Percentiles rank a stretch among this genome's conserved stretches.
phyloP scores from a whole-genome alignment of 805 yeast genomes.

The Wickerhamomyces hampshirensis region DNA sequence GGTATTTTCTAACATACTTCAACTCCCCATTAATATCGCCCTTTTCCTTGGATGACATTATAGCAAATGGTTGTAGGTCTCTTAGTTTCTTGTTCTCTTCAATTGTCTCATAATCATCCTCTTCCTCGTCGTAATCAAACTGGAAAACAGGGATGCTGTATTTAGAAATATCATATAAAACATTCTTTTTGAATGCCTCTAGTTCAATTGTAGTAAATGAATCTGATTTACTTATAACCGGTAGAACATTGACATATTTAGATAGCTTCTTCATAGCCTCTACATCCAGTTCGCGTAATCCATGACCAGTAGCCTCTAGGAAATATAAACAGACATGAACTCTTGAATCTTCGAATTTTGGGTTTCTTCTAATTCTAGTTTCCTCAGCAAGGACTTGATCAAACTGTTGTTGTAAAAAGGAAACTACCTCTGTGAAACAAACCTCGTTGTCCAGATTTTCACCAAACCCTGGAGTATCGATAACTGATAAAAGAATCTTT shows the following conservation, averaged over 20 bases:
- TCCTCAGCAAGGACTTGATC: conserved; percentile 81
- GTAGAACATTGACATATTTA: conserved; percentile 69
- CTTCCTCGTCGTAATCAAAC: conserved; percentile 66
- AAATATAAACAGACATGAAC: conserved; percentile 72
- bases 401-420: conserved; percentile 70
- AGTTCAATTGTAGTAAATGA: conserved; percentile 62
- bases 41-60: conserved; percentile 60
- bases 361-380: conserved; percentile 81
- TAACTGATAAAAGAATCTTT: conserved; percentile 49
- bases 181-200: conserved; percentile 50
- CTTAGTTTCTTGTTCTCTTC: conserved; percentile 63
- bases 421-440: conserved; percentile 61
- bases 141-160: conserved; percentile 72
- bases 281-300: conserved; percentile 69
- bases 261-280: conserved; percentile 66
- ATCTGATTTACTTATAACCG: conserved; percentile 68
- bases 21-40: conserved; percentile 44
- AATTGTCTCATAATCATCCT: conserved; percentile 63
- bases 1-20: conserved; percentile 61
- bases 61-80: conserved; percentile 70
- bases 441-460: conserved; percentile 60
- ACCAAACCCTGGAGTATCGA: conserved; percentile 82
- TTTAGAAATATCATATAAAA: conserved; percentile 58
- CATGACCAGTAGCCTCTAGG: conserved; percentile 74
- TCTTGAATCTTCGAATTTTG: conserved; percentile 71